A percentile compares a stretch with the other conserved stretches of the same genome.
phyloP scores from a whole-genome alignment of 768 basidiomycete genomes.

The Collybiopsis confluens region DNA sequence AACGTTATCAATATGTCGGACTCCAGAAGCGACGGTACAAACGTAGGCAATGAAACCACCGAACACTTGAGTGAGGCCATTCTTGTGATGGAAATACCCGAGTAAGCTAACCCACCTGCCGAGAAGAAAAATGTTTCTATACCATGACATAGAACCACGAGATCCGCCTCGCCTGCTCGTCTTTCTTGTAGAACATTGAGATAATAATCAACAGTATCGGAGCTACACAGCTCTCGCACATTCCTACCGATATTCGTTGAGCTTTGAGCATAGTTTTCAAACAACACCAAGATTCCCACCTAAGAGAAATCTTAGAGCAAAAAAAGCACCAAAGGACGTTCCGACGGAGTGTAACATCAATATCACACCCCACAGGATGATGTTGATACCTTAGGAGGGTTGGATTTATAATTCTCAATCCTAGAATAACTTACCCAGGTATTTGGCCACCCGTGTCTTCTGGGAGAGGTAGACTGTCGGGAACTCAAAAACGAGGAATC shows the following conservation, averaged over 20 bases:
- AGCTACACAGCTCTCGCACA: constrained; percentile 65
- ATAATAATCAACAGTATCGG: constrained; percentile 60
- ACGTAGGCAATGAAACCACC: constrained; percentile 66
- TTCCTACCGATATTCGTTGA: constrained; percentile 31
- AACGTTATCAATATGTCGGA: not conserved
- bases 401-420: not conserved
- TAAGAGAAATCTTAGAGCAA: constrained; percentile 55
- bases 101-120: not conserved
- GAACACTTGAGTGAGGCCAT: constrained; percentile 54
- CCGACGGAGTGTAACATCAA: constrained; percentile 59
- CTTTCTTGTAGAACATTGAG: constrained; percentile 67
- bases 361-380: constrained; percentile 54
- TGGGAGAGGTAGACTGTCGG: constrained; percentile 65
- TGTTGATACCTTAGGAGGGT: constrained; percentile 40
- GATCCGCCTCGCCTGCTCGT: constrained; percentile 60
- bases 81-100: constrained; percentile 27
- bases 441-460: constrained; percentile 56
- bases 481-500: constrained; percentile 59
- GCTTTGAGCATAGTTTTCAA: not conserved
- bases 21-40: constrained; percentile 10
- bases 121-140: constrained; percentile 2
- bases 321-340: constrained; percentile 56
- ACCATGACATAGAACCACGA: constrained; percentile 70
- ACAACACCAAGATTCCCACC: no score
- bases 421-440: constrained; percentile 39